Evolutionary conservation across 2,329 filamentous ascomycete genomes (phyloP).

Genomic region (Xylariaceae sp.): DNA sequence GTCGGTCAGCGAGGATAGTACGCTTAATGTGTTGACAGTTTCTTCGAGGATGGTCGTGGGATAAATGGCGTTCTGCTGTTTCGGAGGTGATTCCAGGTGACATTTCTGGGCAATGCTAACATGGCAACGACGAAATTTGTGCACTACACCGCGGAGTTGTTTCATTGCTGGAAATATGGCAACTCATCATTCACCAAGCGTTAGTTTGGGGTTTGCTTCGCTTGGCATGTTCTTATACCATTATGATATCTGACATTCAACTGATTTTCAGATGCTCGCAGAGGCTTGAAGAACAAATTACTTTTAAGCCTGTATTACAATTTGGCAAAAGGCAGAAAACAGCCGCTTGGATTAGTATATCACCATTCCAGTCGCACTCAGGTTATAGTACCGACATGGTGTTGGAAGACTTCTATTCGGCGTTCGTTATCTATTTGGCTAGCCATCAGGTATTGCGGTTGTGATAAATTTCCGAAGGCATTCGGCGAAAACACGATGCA

Average conservation of each 20-base stretch:
- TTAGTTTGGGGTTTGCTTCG: neutral
- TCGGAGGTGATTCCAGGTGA: constrained; percentile 15
- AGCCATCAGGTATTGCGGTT: no score
- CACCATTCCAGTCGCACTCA: neutral
- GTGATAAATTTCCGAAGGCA: no score
- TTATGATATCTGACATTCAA: constrained; percentile 17
- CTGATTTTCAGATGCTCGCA: constrained; percentile 19
- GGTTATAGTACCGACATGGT: constrained; percentile 3
- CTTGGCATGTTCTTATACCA: constrained; percentile 18
- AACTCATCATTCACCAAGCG: neutral
- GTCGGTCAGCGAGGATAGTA: constrained; percentile 19
- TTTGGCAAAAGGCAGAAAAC: no score
- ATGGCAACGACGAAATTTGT: neutral
- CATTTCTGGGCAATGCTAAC: constrained; percentile 6
- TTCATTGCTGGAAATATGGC: neutral
- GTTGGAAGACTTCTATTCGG: constrained; percentile 1
- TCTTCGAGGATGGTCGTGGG: constrained; percentile 14
- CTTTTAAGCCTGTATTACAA: constrained; percentile 16
- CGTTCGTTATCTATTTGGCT: neutral
- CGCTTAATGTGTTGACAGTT: constrained; percentile 21
- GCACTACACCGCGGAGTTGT: neutral
- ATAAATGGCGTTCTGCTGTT: constrained; percentile 8
- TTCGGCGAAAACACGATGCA: no score
- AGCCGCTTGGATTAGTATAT: no score
- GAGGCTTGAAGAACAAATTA: constrained; percentile 20